Evolutionary conservation across 768 basidiomycete species (phyloP).

Genomic region (Boletus bicolor): DNA sequence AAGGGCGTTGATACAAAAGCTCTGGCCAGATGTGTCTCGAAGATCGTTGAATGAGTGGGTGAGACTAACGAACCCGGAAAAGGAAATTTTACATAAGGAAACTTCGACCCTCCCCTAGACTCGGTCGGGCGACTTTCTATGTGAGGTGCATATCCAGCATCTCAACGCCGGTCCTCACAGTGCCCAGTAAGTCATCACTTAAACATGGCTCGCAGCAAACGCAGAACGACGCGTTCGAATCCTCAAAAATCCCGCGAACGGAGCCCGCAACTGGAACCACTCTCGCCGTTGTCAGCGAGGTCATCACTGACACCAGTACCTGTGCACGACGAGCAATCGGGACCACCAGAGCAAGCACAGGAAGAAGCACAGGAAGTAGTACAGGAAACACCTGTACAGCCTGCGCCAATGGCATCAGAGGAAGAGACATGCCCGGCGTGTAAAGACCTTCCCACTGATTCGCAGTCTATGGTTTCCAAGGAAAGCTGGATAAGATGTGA

Average conservation of each 20-base stretch:
- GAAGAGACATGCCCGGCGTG: slow-evolving; percentile 53
- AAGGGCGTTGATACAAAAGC: too few species aligned
- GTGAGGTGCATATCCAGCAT: slow-evolving; percentile 8
- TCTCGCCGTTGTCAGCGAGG: slow-evolving; percentile 30
- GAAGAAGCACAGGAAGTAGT: slow-evolving; percentile 16
- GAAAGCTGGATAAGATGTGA: slow-evolving; percentile 85
- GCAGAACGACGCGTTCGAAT: slow-evolving; percentile 40
- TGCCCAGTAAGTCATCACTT: slow-evolving; percentile 4
- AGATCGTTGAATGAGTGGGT: not conserved
- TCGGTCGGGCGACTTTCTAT: slow-evolving; percentile 9
- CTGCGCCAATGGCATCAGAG: slow-evolving; percentile 12
- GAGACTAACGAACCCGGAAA: not conserved
- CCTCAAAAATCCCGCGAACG: slow-evolving; percentile 35
- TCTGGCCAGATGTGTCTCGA: not conserved
- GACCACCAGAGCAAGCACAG: slow-evolving; percentile 12
- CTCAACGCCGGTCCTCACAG: slow-evolving; percentile 8
- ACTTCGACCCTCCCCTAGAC: not conserved
- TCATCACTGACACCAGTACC: slow-evolving; percentile 30
- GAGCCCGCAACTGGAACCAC: slow-evolving; percentile 31
- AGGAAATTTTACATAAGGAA: slow-evolving; percentile 29
- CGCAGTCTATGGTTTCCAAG: slow-evolving; percentile 45
- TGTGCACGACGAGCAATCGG: slow-evolving; percentile 14
- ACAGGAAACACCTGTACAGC: slow-evolving; percentile 13
- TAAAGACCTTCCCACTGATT: slow-evolving; percentile 31
- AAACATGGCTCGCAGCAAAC: slow-evolving; percentile 44